Base-by-base conservation (phyloP, 768 basidiomycete genomes). In the Russula sp. region DNA sequence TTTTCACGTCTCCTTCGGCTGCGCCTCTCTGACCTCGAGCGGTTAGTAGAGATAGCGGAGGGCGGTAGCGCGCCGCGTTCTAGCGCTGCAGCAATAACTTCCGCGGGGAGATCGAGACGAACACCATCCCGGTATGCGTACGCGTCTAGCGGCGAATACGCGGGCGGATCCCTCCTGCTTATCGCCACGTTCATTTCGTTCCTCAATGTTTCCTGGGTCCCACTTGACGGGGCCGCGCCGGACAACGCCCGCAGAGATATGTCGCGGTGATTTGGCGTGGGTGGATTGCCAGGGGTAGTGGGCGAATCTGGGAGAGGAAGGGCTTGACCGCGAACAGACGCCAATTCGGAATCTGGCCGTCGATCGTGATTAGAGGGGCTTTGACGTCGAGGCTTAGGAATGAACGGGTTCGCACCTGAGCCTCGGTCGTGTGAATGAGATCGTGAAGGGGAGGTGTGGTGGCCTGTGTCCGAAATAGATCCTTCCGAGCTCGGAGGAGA, bases 71-170 rank as follows among this genome's bases (percentile, higher is more conserved):
- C 73, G 49, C 78, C 80, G 8, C 88, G 88, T 74, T 94, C 94
- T 68, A 97, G 75, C 8, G 94, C 92, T 52, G 91, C 91, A 27
- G 91, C 83, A 68, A 97, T 94, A 61, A 96, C 83, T 68, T 97
- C 94, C 39, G 94, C 91, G 31, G 94, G 94, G 39, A 97, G 78
- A 74, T 97, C 92, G 53, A 95, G 86, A 56, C 91, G 90, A n/a
- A 96, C 91, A 35, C 94, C 94, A 47, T 92, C 93, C 56, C 85
- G 78, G 70, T 92, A 91, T 31, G 84, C 81, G 68, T 79, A 89
- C n/a, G 90, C 86, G 71, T 93, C 91, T 70, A 93, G 75, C n/a
- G 91, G 91, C 6, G 91, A 91, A 75, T 94, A 94, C 18, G 88
- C 89, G 31, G 92, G 92, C 22, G 91, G 91, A 65, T 89, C 87